These are phyloP conservation scores for Dactylellina parvicollis DNA, from an alignment of 2,329 filamentous ascomycete genomes.

Conservation along the genomic window DNA sequence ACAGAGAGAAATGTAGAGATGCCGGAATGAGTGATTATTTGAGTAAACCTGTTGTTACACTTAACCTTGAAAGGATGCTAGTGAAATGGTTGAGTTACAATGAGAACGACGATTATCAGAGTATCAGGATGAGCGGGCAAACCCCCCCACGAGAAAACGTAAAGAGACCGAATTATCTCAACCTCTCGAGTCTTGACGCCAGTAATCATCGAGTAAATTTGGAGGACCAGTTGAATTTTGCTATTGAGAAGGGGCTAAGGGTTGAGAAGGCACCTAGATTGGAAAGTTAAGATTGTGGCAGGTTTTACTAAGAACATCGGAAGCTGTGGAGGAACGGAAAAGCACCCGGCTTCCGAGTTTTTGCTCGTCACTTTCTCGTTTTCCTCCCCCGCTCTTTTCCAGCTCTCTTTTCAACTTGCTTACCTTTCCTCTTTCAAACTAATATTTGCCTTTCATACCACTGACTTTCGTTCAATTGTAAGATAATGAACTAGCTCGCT, in stretches of 20 bases:
- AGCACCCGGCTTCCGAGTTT: too few species aligned
- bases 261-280: background rate
- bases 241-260: background rate
- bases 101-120: slow-evolving; percentile 43
- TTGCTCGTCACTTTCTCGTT: too few species aligned
- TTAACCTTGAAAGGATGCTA: slow-evolving; percentile 48
- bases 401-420: too few species aligned
- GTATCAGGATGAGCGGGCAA: slow-evolving; percentile 44
- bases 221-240: background rate
- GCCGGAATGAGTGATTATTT: slow-evolving; percentile 82
- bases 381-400: too few species aligned
- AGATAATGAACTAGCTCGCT: too few species aligned
- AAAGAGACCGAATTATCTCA: slow-evolving; percentile 12
- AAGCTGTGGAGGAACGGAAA: too few species aligned
- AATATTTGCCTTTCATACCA: too few species aligned
- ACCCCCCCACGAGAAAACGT: slow-evolving; percentile 35
- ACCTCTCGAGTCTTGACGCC: slow-evolving; percentile 22
- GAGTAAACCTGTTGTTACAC: slow-evolving; percentile 47
- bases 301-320: too few species aligned
- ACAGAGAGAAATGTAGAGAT: slow-evolving; percentile 76
- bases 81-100: slow-evolving; percentile 48
- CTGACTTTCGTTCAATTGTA: too few species aligned
- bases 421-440: too few species aligned
- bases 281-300: too few species aligned
- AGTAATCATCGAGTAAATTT: slow-evolving; percentile 10